Evolutionary conservation across 768 basidiomycete genomes (phyloP).

Genomic region (Gelatoporia subvermispora): DNA sequence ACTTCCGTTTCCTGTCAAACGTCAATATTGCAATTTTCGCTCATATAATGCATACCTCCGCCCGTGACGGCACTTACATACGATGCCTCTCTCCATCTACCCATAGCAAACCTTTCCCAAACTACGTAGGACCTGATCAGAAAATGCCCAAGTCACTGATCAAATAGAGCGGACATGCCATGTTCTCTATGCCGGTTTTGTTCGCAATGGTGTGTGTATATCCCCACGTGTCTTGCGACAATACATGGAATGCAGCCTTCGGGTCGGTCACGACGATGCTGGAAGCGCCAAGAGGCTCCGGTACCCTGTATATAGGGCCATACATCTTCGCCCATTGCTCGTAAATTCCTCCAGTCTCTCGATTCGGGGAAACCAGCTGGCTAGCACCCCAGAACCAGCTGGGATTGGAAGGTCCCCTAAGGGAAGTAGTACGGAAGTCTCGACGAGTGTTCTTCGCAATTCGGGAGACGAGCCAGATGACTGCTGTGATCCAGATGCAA

Average conservation of each 20-base stretch:
- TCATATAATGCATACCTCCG: too few species aligned
- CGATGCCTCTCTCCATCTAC: conserved; percentile 42
- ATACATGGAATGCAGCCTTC: conserved; percentile 49
- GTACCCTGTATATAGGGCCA: conserved; percentile 40
- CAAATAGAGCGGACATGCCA: conserved; percentile 22
- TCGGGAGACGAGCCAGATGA: conserved; percentile 15
- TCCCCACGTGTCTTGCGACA: conserved; percentile 42
- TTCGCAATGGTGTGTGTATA: conserved; percentile 38
- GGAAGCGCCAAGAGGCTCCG: conserved; percentile 18
- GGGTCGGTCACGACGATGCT: conserved; percentile 21
- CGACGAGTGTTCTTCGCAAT: conserved; percentile 7
- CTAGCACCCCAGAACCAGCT: conserved; percentile 40
- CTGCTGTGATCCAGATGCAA: background rate
- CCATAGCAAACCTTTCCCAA: conserved; percentile 34
- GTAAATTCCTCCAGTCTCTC: conserved; percentile 23
- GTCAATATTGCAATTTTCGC: too few species aligned
- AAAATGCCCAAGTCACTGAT: background rate
- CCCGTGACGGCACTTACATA: too few species aligned
- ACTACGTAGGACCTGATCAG: background rate
- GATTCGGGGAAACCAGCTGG: conserved; percentile 21
- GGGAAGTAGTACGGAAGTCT: conserved; percentile 26
- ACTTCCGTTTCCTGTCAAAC: conserved; percentile 46
- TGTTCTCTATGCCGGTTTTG: conserved; percentile 31
- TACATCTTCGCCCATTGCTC: conserved; percentile 46
- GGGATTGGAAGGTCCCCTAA: conserved; percentile 38